Base-by-base conservation (phyloP, 1,139 yeast genomes). In the Taphrina flavorubra region DNA sequence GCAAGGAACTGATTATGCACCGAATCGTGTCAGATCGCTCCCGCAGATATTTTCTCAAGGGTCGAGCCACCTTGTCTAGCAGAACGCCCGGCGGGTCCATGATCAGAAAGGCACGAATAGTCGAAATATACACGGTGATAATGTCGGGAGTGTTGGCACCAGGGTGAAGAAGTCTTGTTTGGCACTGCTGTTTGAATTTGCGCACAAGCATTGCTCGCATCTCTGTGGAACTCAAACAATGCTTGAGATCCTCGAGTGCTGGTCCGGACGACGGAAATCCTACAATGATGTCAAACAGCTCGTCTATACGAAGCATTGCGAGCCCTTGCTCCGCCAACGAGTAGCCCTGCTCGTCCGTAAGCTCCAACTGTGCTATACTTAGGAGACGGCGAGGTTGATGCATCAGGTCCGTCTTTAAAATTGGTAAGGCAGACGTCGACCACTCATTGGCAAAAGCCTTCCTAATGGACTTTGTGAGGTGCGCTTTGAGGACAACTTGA, bases 81-180 rank as follows among this genome's bases (percentile, higher is more conserved):
- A 91, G 78, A 0, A 91, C 96, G 0, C 97, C 97, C 56, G 90
- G 83, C 1, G 97, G 96, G 74, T 94, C 98, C n/a, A 94, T 81
- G 0, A 88, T 79, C 39, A 89, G 77, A 71, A 94, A 90, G 0
- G 92, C 83, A 72, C 86, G 83, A 62, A 92, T 88, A 0, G 95
- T 86, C 36, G 87, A 84, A 2, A 89, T 86, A 75, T 90, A 92
- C 59, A 84, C 84, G 1, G 85, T 78, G 36, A 94, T 84, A 2
- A 92, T 87, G 69, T 88, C 92, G 1, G 84, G 82, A 0, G 98
- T 94, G 73, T 89, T 87, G 0, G 89, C 85, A 11, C 97, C 97
- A 1, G 97, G 90, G 74, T 91, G 95, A 20, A 92, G 79, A 11
- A 92, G 78, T 57, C 84, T 78, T 40, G 75, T 76, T 25, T 83